Conservation (phyloP, 305 asterid genomes). For the Solanum chacoense region DNA sequence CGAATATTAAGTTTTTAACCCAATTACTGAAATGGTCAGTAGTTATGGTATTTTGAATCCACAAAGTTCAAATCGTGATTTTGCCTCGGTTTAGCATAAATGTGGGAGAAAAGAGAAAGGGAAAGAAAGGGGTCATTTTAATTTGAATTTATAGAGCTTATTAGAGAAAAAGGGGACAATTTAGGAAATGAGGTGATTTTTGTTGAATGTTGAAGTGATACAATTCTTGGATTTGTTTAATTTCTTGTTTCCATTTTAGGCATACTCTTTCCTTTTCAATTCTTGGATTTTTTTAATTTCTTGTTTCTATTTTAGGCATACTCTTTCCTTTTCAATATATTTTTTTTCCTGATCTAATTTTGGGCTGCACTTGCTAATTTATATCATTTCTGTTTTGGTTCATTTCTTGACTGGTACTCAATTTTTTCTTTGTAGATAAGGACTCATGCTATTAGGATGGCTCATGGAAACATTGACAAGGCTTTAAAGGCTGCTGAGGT, state of each 20-base stretch:
- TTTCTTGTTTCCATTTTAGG: neutral
- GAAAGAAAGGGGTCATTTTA: neutral
- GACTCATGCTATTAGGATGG: constrained; percentile 88
- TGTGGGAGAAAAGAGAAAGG: neutral
- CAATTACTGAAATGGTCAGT: neutral
- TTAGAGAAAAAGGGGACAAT: neutral
- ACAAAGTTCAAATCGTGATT: neutral
- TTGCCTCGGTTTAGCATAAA: neutral
- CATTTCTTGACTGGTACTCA: neutral
- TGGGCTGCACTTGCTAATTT: neutral
- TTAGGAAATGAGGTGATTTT: neutral
- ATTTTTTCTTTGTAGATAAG: constrained; percentile 46
- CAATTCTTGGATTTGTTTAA: neutral
- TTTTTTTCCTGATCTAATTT: neutral
- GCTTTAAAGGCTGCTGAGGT: constrained; percentile 93
- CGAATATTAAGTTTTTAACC: neutral
- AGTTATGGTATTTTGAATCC: neutral
- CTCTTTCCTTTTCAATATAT: neutral
- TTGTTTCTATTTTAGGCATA: neutral
- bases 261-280: neutral
- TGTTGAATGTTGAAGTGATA: neutral
- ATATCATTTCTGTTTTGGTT: neutral
- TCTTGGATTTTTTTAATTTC: neutral
- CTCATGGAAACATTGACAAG: constrained; percentile 91
- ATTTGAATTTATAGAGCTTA: neutral